These are phyloP conservation scores for Lactifluus rugatus DNA, from an alignment of 768 basidiomycete species.

Conservation along the genomic window DNA sequence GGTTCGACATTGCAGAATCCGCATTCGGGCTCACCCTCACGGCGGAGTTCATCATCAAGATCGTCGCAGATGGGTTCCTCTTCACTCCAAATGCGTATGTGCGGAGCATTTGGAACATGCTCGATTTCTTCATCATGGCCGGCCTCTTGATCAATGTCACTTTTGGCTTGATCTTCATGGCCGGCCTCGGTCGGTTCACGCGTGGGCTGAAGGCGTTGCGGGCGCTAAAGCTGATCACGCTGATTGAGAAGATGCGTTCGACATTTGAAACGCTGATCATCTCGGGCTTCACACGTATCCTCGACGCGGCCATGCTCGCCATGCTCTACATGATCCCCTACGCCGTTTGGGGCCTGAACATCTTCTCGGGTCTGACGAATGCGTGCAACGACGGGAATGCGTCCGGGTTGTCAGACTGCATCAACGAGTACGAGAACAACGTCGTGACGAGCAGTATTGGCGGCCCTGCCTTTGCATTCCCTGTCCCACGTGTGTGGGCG, in stretches of 20 bases:
- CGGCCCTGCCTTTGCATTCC: slow-evolving; percentile 47
- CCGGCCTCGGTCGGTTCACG: slow-evolving; percentile 72
- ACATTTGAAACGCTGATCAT: slow-evolving; percentile 85
- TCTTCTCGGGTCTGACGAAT: slow-evolving; percentile 81
- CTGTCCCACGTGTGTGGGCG: slow-evolving; percentile 81
- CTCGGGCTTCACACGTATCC: slow-evolving; percentile 71
- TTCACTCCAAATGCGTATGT: slow-evolving; percentile 91
- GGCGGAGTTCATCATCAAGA: slow-evolving; percentile 79
- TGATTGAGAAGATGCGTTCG: slow-evolving; percentile 75
- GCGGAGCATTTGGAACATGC: slow-evolving; percentile 82
- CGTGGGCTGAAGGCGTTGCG: slow-evolving; percentile 81
- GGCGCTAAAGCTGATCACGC: slow-evolving; percentile 80
- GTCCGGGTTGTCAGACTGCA: slow-evolving; percentile 52
- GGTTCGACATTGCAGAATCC: slow-evolving; percentile 82
- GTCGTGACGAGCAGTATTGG: slow-evolving; percentile 36
- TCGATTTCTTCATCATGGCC: slow-evolving; percentile 79
- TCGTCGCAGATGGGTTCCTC: slow-evolving; percentile 84
- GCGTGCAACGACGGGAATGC: slow-evolving; percentile 65
- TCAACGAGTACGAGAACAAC: slow-evolving; percentile 61
- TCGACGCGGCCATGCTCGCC: slow-evolving; percentile 85
- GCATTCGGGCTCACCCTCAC: slow-evolving; percentile 62
- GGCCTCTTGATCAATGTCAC: slow-evolving; percentile 68
- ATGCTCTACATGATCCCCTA: slow-evolving; percentile 89
- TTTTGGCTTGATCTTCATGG: slow-evolving; percentile 62
- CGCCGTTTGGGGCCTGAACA: slow-evolving; percentile 89